Base-by-base conservation (phyloP, 1,284 basidiomycete genomes). In the Pisolithus thermaeus region DNA sequence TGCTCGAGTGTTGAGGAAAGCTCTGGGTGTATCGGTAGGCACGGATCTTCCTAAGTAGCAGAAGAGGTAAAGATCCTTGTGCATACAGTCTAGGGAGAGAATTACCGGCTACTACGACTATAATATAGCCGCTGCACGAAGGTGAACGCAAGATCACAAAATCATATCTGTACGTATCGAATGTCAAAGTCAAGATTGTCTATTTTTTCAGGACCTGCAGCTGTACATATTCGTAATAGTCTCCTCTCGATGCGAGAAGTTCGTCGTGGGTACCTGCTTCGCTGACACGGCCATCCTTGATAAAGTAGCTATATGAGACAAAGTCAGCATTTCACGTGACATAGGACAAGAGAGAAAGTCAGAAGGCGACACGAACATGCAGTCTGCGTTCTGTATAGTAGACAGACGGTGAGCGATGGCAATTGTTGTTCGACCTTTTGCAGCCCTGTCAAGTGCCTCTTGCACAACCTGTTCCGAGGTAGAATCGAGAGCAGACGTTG, bases 391-490 rank as follows among this genome's bases (percentile, higher is more conserved):
- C 68, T 97, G 92, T 59, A 98, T 97, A 0, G 92, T 95, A 14
- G 89, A 90, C 49, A 98, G 71, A 51, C 95, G 80, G 71, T 98
- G 96, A 1, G 95, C 95, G 61, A 98, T 96, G 16, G 93, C 90
- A 56, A 94, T 88, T 2, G 92, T 94, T 16, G 92, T 93, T 50
- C 93, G 78, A 22, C 93, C 94, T 69, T 83, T 89, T 2, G 93
- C 83, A 7, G 94, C 96, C 61, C 84, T 80, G 70, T 99, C 95
- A 22, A 99, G 79, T 0, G 96, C 96, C 20, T 83, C 85, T 64
- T 99, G 96, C 7, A 99, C 96, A 42, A 97, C 85, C 65, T 89
- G 89, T 72, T 99, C 97, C 32, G 90, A 92, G 59, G 86, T 89
- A 22, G 90, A 92, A 71, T 99, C 96, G 28, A 99, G 77, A 1